Conservation (phyloP, 257 asterid genomes). For the Galeopsis tetrahit region DNA sequence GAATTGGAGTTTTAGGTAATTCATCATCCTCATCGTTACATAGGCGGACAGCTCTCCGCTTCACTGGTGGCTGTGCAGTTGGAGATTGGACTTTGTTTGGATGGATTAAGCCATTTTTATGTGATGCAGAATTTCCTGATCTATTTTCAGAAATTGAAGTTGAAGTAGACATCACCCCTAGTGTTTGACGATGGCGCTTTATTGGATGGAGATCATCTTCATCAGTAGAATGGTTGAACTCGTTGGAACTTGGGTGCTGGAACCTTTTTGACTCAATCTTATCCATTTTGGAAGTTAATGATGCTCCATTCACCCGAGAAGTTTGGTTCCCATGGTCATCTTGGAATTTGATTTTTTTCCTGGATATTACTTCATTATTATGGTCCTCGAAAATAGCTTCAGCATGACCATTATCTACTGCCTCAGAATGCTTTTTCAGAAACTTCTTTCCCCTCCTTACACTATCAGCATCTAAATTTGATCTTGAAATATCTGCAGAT, state of each 20-base stretch:
- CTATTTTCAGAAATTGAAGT: constrained; percentile 43
- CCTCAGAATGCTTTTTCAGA: constrained; percentile 45
- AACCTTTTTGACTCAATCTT: constrained; percentile 41
- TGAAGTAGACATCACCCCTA: constrained; percentile 46
- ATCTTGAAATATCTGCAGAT: constrained; percentile 43
- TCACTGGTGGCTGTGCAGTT: constrained; percentile 44
- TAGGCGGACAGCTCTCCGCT: constrained; percentile 93
- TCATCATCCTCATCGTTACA: constrained; percentile 76
- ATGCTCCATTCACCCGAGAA: constrained; percentile 38
- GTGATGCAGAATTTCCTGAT: constrained; percentile 44
- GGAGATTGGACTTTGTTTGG: constrained; percentile 44
- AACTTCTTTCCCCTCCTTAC: constrained; percentile 53
- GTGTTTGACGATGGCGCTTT: constrained; percentile 67
- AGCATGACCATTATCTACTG: constrained; percentile 41
- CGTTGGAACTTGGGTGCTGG: constrained; percentile 40
- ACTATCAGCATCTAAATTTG: constrained; percentile 39
- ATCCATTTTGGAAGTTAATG: constrained; percentile 41
- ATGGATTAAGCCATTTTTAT: constrained; percentile 42
- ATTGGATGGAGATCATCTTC: constrained; percentile 77
- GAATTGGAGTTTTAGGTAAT: constrained; percentile 93
- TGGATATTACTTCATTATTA: constrained; percentile 42
- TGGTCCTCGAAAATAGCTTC: constrained; percentile 43
- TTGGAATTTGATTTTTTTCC: constrained; percentile 53
- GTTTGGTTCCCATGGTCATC: constrained; percentile 51
- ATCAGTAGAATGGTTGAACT: constrained; percentile 52